These are phyloP conservation scores for Exophiala xenobiotica DNA, from an alignment of 2,329 filamentous ascomycete species.

Conservation along the genomic window DNA sequence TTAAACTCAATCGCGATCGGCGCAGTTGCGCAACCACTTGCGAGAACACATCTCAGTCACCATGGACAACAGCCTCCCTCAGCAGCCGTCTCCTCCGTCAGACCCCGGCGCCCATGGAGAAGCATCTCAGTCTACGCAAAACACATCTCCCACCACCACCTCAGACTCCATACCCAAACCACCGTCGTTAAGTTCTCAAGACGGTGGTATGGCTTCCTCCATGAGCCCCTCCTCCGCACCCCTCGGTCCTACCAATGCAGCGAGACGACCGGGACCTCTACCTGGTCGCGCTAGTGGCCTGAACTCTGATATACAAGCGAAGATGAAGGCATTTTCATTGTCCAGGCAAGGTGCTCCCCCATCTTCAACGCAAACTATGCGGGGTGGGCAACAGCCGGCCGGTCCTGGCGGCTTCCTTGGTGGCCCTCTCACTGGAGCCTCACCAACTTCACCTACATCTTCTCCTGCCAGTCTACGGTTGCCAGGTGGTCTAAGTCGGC, in stretches of 20 bases:
- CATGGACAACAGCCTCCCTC: conserved; percentile 21
- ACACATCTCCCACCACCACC: conserved; percentile 5
- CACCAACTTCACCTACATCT: conserved; percentile 17
- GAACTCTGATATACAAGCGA: conserved; percentile 64
- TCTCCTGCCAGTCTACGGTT: conserved; percentile 18
- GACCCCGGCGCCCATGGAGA: conserved; percentile 14
- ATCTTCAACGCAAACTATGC: conserved; percentile 24
- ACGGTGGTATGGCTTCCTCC: conserved; percentile 13
- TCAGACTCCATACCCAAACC: conserved; percentile 10
- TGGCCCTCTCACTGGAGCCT: conserved; percentile 34
- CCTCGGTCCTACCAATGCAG: conserved; percentile 71
- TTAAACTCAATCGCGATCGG: conserved; percentile 2
- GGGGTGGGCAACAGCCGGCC: conserved; percentile 9
- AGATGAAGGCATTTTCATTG: conserved; percentile 68
- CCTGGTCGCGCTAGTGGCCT: conserved; percentile 51
- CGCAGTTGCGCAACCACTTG: conserved; percentile 12
- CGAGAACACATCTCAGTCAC: conserved; percentile 13
- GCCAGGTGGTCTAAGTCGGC: conserved; percentile 29
- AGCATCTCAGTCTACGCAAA: conserved; percentile 6
- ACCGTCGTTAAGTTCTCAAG: conserved; percentile 17
- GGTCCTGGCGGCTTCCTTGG: conserved; percentile 20
- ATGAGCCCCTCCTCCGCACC: conserved; percentile 86
- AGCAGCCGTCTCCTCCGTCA: conserved; percentile 20
- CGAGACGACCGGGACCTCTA: conserved; percentile 53
- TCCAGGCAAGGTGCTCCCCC: conserved; percentile 60